These are phyloP conservation scores for Eucalyptus tenuipes DNA, from an alignment of 345 rosid genomes.

Conservation along the genomic window DNA sequence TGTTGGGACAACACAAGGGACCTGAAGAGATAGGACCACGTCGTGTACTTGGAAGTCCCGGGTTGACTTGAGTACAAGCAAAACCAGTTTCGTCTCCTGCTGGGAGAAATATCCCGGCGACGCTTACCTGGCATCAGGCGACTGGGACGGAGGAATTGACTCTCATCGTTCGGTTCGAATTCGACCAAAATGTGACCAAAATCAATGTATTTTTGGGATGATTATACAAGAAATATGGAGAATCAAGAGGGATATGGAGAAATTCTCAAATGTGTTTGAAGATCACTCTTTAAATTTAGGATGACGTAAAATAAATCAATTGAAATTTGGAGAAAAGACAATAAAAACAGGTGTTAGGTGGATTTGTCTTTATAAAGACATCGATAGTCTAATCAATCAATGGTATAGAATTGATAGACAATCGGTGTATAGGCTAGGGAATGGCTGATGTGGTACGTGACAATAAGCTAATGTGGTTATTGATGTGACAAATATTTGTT, in stretches of 20 bases:
- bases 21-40: not conserved
- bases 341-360: not conserved
- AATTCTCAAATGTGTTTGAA: not conserved
- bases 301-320: not conserved
- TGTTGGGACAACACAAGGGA: not conserved
- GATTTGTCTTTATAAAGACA: not conserved
- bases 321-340: not conserved
- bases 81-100: not conserved
- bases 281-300: not conserved
- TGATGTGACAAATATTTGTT: not conserved
- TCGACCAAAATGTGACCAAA: not conserved
- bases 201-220: not conserved
- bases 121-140: not conserved
- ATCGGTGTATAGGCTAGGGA: not conserved
- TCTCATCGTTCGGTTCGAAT: not conserved
- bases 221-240: not conserved
- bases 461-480: not conserved
- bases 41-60: not conserved
- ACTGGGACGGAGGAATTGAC: not conserved
- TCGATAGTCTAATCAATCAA: not conserved
- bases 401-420: not conserved
- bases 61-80: not conserved
- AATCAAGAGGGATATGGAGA: not conserved
- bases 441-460: not conserved
- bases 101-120: not conserved